These are phyloP conservation scores for Coemansia sp. DNA, from an alignment of 192 early-diverging fungal species.

Conservation along the genomic window DNA sequence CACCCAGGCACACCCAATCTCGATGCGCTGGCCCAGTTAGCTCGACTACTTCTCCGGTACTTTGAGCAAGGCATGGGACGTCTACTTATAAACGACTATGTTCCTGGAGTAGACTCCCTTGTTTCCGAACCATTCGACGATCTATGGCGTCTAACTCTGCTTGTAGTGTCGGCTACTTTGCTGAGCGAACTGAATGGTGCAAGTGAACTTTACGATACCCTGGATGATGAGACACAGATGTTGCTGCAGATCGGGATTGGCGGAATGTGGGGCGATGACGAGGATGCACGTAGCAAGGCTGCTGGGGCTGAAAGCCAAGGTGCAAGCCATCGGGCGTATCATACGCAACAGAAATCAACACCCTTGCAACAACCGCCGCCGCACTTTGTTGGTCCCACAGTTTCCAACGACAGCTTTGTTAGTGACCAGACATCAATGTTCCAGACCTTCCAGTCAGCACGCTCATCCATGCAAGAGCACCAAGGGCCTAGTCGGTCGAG, in stretches of 20 bases:
- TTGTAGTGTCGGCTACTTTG: conserved; percentile 44
- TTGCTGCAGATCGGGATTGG: conserved; percentile 29
- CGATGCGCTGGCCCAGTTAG: conserved; percentile 47
- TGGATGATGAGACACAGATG: conserved; percentile 20
- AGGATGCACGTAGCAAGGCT: not conserved
- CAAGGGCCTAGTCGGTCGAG: not conserved
- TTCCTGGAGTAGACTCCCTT: conserved; percentile 37
- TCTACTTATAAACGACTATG: conserved; percentile 26
- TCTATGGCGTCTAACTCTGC: conserved; percentile 39
- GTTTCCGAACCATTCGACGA: conserved; percentile 37
- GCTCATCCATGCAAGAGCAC: conserved; percentile 27
- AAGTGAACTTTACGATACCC: conserved; percentile 15
- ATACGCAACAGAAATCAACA: not conserved
- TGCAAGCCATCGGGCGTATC: not conserved
- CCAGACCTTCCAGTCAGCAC: conserved; percentile 35
- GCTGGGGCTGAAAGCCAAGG: not conserved
- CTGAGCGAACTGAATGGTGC: conserved; percentile 45
- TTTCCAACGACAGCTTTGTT: conserved; percentile 22
- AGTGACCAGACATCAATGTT: conserved; percentile 27
- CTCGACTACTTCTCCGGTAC: conserved; percentile 40
- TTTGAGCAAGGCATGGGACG: conserved; percentile 16
- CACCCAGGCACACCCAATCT: conserved; percentile 28
- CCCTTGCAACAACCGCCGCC: not conserved
- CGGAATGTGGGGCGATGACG: conserved; percentile 27
- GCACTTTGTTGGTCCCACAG: not conserved